These are phyloP conservation scores for Catunica adiposa DNA, from an alignment of 2,329 filamentous ascomycete species.

Conservation along the genomic window DNA sequence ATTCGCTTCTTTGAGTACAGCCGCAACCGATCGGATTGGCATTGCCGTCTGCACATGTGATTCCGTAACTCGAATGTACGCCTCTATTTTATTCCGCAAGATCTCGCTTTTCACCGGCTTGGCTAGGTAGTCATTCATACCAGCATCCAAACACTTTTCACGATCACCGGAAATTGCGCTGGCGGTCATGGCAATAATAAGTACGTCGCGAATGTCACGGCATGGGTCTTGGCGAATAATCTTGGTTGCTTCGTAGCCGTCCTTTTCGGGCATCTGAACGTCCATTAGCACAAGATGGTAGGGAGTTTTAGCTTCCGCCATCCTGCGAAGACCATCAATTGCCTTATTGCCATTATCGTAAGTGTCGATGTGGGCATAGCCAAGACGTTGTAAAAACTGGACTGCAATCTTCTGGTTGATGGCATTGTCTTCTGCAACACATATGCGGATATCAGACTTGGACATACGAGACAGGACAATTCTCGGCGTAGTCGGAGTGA, in stretches of 20 bases:
- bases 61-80: slow-evolving; percentile 31
- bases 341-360: slow-evolving; percentile 83
- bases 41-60: slow-evolving; percentile 8
- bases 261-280: slow-evolving; percentile 86
- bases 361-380: slow-evolving; percentile 65
- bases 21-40: background rate
- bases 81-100: slow-evolving; percentile 63
- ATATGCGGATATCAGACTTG: slow-evolving; percentile 65
- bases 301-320: slow-evolving; percentile 52
- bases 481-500: slow-evolving; percentile 21
- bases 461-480: slow-evolving; percentile 57
- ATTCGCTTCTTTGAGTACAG: background rate
- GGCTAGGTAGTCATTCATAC: slow-evolving; percentile 95
- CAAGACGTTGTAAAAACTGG: slow-evolving; percentile 72
- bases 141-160: slow-evolving; percentile 86
- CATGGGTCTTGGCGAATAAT: slow-evolving; percentile 62
- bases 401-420: slow-evolving; percentile 93
- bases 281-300: slow-evolving; percentile 93
- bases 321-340: slow-evolving; percentile 64
- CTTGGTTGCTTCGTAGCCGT: slow-evolving; percentile 82
- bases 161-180: slow-evolving; percentile 86
- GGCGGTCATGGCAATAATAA: slow-evolving; percentile 97
- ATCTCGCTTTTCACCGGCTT: slow-evolving; percentile 87
- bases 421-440: slow-evolving; percentile 86
- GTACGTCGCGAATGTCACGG: slow-evolving; percentile 58